These are phyloP conservation scores for Wickerhamiella spandovensis DNA, from an alignment of 805 yeast species.

Conservation along the genomic window DNA sequence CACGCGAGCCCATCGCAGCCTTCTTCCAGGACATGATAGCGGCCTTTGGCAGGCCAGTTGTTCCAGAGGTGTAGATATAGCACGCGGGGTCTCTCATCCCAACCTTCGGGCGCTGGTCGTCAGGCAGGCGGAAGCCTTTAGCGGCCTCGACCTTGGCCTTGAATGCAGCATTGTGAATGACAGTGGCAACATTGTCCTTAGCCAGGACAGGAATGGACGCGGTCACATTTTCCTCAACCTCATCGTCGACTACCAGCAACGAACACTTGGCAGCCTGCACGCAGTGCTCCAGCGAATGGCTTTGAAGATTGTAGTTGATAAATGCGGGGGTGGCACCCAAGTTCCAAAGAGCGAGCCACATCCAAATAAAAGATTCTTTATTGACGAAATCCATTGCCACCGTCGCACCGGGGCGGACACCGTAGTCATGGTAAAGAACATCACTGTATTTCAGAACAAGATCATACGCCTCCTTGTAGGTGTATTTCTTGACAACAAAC, in stretches of 20 bases:
- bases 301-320: conserved; percentile 64
- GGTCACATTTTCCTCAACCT: conserved; percentile 39
- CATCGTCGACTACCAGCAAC: conserved; percentile 64
- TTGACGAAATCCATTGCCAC: conserved; percentile 70
- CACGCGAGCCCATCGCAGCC: conserved; percentile 50
- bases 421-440: conserved; percentile 48
- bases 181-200: conserved; percentile 9
- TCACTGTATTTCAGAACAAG: conserved; percentile 53
- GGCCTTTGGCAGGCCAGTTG: conserved; percentile 89
- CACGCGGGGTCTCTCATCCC: conserved; percentile 51
- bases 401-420: conserved; percentile 50
- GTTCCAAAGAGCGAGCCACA: conserved; percentile 84
- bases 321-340: conserved; percentile 84
- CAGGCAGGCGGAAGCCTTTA: conserved; percentile 36
- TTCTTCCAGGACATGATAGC: conserved; percentile 91
- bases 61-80: conserved; percentile 82
- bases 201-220: conserved; percentile 35
- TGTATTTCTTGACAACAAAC: conserved; percentile 47
- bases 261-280: conserved; percentile 50
- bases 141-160: conserved; percentile 29
- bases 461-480: conserved; percentile 57
- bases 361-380: conserved; percentile 64
- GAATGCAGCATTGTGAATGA: conserved; percentile 26
- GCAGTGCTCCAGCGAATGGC: conserved; percentile 68
- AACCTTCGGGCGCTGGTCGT: conserved; percentile 39